Evolutionary conservation across 257 asterid species (phyloP).

Genomic region (Paulownia fortunei): DNA sequence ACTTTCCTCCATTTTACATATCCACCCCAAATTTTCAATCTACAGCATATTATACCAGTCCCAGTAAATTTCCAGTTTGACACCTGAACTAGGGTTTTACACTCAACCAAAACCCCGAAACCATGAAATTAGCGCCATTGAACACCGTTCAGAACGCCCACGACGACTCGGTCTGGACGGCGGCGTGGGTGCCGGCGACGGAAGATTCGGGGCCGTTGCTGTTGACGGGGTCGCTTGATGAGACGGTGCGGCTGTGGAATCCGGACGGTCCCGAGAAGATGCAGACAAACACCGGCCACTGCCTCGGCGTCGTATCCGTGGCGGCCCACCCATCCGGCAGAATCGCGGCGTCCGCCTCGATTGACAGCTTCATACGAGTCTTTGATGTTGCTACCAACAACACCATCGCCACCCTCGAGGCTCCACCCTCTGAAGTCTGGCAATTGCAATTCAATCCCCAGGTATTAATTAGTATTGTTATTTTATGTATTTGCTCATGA

Average conservation of each 20-base stretch:
- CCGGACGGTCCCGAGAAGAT: constrained; percentile 58
- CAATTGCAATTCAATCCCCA: constrained; percentile 88
- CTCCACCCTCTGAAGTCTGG: constrained; percentile 99
- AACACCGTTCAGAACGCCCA: constrained; percentile 76
- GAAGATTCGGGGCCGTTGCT: constrained; percentile 66
- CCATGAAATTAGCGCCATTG: constrained; percentile 82
- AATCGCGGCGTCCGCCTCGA: constrained; percentile 94
- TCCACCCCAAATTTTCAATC: not conserved
- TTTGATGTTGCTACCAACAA: constrained; percentile 80
- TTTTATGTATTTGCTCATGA: not conserved
- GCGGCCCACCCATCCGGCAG: constrained; percentile 93
- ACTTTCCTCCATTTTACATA: constrained; percentile 7
- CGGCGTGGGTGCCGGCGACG: constrained; percentile 85
- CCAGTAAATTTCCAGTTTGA: constrained; percentile 25
- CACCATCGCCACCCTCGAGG: constrained; percentile 89
- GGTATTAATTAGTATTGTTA: constrained; percentile 40
- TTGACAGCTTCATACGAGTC: constrained; percentile 87
- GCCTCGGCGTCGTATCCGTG: constrained; percentile 94
- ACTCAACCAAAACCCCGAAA: not conserved
- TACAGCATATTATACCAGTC: not conserved
- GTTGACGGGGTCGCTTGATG: constrained; percentile 92
- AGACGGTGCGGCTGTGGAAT: constrained; percentile 86
- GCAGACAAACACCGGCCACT: constrained; percentile 82
- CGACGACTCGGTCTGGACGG: constrained; percentile 93
- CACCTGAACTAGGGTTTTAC: constrained; percentile 46